phyloP scores from a whole-genome alignment of 805 yeast genomes.

The Candida morakotiae region DNA sequence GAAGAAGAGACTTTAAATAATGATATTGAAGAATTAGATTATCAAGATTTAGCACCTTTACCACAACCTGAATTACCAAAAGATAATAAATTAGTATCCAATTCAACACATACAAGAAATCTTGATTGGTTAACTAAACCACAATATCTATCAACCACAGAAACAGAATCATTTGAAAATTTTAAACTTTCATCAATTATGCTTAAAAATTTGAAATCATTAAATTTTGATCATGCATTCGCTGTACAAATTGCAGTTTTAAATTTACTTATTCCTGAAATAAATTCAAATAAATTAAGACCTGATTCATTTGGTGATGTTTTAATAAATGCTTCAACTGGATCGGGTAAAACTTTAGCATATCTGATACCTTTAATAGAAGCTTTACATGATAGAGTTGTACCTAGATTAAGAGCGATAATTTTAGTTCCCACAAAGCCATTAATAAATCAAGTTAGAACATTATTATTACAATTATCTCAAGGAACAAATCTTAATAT shows the following conservation, averaged over 20 bases:
- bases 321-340: conserved; percentile 90
- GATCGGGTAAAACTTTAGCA: conserved; percentile 96
- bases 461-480: conserved; percentile 55
- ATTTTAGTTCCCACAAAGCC: conserved; percentile 89
- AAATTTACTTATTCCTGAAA: conserved; percentile 45
- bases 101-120: conserved; percentile 24
- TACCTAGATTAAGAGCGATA: conserved; percentile 72
- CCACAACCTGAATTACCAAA: conserved; percentile 79
- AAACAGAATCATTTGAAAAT: conserved; percentile 44
- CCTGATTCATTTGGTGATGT: conserved; percentile 69
- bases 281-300: conserved; percentile 31
- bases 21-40: conserved; percentile 14
- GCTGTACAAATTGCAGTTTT: conserved; percentile 73
- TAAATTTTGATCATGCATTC: conserved; percentile 57
- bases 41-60: conserved; percentile 55
- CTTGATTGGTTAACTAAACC: conserved; percentile 71
- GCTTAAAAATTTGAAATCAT: conserved; percentile 41
- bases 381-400: conserved; percentile 54
- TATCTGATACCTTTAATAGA: conserved; percentile 90
- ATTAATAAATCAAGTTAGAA: conserved; percentile 74
- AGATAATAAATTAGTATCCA: conserved; percentile 37
- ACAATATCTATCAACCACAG: conserved; percentile 46
- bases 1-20: conserved; percentile 15
- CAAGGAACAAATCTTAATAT: conserved; percentile 67
- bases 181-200: conserved; percentile 44